These are phyloP conservation scores for Wickerhamomyces bisporus DNA, from an alignment of 805 yeast species.

Conservation along the genomic window DNA sequence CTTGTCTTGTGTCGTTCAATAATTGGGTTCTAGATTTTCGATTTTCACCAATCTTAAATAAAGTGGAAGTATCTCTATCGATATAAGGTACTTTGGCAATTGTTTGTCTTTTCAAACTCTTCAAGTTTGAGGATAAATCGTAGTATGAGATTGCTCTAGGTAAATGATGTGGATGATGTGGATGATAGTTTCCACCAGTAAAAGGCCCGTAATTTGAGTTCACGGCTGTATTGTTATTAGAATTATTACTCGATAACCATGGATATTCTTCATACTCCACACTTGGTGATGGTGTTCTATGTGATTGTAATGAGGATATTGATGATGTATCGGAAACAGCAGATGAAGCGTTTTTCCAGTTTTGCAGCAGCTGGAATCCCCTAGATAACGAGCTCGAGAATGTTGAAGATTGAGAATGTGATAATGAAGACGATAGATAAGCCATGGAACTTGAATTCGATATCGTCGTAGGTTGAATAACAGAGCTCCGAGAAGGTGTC, in stretches of 20 bases:
- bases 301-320: constrained; percentile 15
- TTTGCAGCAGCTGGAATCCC: constrained; percentile 19
- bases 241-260: background rate
- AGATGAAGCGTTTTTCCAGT: constrained; percentile 24
- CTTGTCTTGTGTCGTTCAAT: constrained; percentile 2
- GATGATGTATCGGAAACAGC: constrained; percentile 25
- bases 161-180: constrained; percentile 1
- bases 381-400: constrained; percentile 29
- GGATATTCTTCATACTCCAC: background rate
- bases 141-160: constrained; percentile 4
- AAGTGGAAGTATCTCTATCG: constrained; percentile 15
- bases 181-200: too few relatives aligned
- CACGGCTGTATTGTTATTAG: background rate
- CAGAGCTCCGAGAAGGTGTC: constrained; percentile 26
- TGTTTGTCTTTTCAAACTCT: constrained; percentile 23
- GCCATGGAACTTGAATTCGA: constrained; percentile 32
- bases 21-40: constrained; percentile 11
- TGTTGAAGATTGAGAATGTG: constrained; percentile 28
- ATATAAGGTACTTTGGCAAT: constrained; percentile 25
- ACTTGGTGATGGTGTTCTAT: constrained; percentile 8
- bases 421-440: constrained; percentile 34
- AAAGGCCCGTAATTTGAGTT: constrained; percentile 1
- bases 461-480: constrained; percentile 29
- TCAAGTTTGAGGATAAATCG: constrained; percentile 11
- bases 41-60: constrained; percentile 8